Evolutionary conservation across 768 basidiomycete species (phyloP), one percentile per base, ranked within the genome.

Genomic region (Hemileccinum impolitum): DNA sequence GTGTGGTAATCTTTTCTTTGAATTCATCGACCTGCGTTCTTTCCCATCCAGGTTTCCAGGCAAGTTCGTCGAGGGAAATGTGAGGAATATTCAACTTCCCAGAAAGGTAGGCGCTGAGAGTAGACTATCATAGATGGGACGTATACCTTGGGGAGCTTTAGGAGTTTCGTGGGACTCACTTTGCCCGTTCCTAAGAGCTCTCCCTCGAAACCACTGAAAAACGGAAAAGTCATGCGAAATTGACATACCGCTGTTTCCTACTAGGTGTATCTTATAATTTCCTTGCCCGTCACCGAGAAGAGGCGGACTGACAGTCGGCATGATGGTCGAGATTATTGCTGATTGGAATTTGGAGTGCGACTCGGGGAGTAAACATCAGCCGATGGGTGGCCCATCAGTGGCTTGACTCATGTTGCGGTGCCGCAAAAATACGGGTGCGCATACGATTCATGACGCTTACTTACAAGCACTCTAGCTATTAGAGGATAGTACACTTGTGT

Each of bases 211-310:
- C 18, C 8, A 45, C 49, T 44, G 51, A 39, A 46, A 39, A 10
- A 42, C 3, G 9, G 38, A 19, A 25, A 21, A 28, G 4, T 39
- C n/a, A 2, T 26, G 38, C 34, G 6, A 30, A 42, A 34, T 18
- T 31, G 39, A 49, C 74, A 38, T 65, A 79, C 80, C 79, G 52
- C 72, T 72, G 52, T 84, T 83, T 37, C 81, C 81, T 13, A 76
- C 58, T 9, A 82, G 46, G 39, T 72, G 68, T 39, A 83, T 64
- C 48, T 70, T 74, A 52, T 76, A 81, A 14, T 53, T 58, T 3
- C 80, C 78, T n/a, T 69, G 30, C 21, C 51, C 67, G 52, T 81
- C 76, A 19, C 80, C 78, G 25, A 70, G 51, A 71, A 65, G 53
- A 69, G 59, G 53, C 1, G 54, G 31, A 35, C 30, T 32, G 35